Evolutionary conservation across 345 rosid species (phyloP).

Genomic region (Gossypium longicalyx): DNA sequence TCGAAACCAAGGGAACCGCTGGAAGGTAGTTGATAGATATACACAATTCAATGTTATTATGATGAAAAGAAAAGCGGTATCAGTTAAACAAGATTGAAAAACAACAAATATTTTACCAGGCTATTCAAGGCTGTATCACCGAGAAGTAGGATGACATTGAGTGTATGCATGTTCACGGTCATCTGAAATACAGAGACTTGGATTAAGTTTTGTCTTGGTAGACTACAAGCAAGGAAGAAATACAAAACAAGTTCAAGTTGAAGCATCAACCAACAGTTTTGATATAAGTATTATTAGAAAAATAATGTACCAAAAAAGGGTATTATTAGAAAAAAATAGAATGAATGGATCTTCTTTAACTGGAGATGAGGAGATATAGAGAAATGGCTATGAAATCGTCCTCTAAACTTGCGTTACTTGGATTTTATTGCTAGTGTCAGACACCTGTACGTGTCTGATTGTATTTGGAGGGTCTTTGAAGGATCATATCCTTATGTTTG

Average conservation of each 20-base stretch:
- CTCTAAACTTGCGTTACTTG: background rate
- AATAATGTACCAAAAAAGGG: too few relatives aligned
- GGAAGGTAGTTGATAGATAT: conserved; percentile 24
- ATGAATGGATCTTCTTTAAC: background rate
- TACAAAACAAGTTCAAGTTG: background rate
- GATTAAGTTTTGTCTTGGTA: too few relatives aligned
- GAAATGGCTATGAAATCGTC: background rate
- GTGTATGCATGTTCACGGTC: conserved; percentile 35
- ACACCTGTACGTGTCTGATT: background rate
- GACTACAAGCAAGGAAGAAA: too few relatives aligned
- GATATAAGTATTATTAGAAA: background rate
- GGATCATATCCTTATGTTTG: background rate
- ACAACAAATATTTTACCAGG: conserved; percentile 37
- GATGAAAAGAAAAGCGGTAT: background rate
- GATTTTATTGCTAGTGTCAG: background rate
- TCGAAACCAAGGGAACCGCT: conserved; percentile 69
- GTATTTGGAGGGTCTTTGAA: background rate
- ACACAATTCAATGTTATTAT: conserved; percentile 10
- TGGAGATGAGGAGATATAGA: background rate
- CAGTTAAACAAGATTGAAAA: background rate
- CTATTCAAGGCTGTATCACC: conserved; percentile 56
- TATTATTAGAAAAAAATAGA: background rate
- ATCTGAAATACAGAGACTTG: too few relatives aligned
- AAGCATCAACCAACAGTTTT: background rate
- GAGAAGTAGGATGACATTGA: conserved; percentile 52